Evolutionary conservation across 768 basidiomycete species (phyloP).

Genomic region (Hypholoma fasciculare): DNA sequence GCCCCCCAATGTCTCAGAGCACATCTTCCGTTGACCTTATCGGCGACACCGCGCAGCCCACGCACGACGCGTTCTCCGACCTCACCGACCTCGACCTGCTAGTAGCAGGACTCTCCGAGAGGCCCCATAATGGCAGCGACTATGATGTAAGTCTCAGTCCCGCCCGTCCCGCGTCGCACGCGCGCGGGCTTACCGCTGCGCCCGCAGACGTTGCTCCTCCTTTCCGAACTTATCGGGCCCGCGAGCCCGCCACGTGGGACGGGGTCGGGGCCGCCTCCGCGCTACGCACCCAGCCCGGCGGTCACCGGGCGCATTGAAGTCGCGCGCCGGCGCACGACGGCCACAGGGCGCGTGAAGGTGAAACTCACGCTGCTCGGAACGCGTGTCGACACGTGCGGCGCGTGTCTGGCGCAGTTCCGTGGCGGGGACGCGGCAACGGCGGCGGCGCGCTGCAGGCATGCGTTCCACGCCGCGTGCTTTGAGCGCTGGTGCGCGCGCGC

Average conservation of each 20-base stretch:
- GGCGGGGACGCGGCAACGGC: slow-evolving; percentile 55
- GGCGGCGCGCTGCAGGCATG: slow-evolving; percentile 61
- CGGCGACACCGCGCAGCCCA: slow-evolving; percentile 5
- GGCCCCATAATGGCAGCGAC: slow-evolving; percentile 45
- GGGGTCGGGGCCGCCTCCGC: background rate
- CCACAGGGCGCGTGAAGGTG: slow-evolving; percentile 69
- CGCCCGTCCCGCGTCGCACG: slow-evolving; percentile 13
- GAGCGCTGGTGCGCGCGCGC: slow-evolving; percentile 60
- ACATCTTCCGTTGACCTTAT: slow-evolving; percentile 17
- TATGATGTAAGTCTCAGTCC: slow-evolving; percentile 60
- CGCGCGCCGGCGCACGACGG: slow-evolving; percentile 55
- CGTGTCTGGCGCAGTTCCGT: slow-evolving; percentile 73
- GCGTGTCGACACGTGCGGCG: slow-evolving; percentile 68
- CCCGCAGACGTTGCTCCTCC: slow-evolving; percentile 53
- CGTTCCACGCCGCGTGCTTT: slow-evolving; percentile 67
- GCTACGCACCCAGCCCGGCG: slow-evolving; percentile 25
- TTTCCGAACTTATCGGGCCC: slow-evolving; percentile 65
- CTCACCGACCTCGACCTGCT: slow-evolving; percentile 67
- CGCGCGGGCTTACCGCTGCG: slow-evolving; percentile 15
- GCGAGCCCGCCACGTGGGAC: slow-evolving; percentile 29
- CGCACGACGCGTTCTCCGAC: slow-evolving; percentile 25
- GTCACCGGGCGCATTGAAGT: slow-evolving; percentile 52
- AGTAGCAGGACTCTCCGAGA: slow-evolving; percentile 53
- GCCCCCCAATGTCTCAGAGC: slow-evolving; percentile 15
- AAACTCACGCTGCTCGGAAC: slow-evolving; percentile 66